phyloP scores from a whole-genome alignment of 257 asterid genomes.

The Solanum pennellii region DNA sequence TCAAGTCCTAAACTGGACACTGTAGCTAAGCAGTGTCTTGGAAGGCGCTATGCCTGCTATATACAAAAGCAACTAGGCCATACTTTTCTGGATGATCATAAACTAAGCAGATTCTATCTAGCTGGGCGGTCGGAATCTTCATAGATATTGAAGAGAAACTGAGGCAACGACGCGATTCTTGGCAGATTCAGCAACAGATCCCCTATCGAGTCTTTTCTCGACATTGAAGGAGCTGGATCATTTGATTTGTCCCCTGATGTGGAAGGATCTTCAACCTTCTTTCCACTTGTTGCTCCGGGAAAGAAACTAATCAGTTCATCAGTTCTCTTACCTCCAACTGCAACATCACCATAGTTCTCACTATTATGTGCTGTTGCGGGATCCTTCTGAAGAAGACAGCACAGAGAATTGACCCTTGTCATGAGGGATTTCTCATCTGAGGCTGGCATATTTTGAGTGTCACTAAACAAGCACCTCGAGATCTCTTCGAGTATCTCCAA shows the following conservation, averaged over 20 bases:
- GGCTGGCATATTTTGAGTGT: slow-evolving; percentile 38
- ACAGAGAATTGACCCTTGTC: slow-evolving; percentile 85
- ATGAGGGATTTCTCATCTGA: slow-evolving; percentile 73
- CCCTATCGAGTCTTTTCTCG: slow-evolving; percentile 84
- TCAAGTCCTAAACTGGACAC: not conserved
- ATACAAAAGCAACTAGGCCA: not conserved
- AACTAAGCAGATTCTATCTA: slow-evolving; percentile 12
- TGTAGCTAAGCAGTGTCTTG: not conserved
- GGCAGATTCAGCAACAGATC: slow-evolving; percentile 74
- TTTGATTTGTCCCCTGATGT: not conserved
- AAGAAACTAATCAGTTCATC: slow-evolving; percentile 3
- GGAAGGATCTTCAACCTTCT: not conserved
- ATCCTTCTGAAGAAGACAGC: slow-evolving; percentile 91
- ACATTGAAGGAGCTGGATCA: slow-evolving; percentile 33
- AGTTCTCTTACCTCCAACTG: slow-evolving; percentile 13
- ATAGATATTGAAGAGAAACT: slow-evolving; percentile 60
- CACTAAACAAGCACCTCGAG: slow-evolving; percentile 44
- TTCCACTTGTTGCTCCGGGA: not conserved
- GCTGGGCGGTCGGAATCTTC: slow-evolving; percentile 58
- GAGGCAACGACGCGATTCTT: slow-evolving; percentile 91
- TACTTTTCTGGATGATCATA: not conserved
- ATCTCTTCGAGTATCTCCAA: slow-evolving; percentile 33
- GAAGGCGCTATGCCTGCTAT: not conserved
- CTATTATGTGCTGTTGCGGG: slow-evolving; percentile 20
- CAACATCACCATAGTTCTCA: slow-evolving; percentile 10